Conservation (phyloP, 345 rosid species). For the Rhodomyrtus tomentosa region DNA sequence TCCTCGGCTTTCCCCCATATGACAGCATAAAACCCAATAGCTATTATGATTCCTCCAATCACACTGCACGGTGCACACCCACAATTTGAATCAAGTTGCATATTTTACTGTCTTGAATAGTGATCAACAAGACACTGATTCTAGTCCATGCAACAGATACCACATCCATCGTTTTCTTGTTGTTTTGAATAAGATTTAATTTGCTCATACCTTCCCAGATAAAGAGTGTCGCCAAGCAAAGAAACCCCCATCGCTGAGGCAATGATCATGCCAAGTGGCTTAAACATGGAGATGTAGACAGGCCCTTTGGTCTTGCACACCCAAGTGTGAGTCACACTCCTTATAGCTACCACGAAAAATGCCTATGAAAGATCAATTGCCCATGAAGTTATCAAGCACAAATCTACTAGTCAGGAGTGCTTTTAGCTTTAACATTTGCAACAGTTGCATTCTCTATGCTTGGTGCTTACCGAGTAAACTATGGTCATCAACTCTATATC, state of each 20-base stretch:
- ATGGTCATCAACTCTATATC: conserved; percentile 15
- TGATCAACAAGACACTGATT: background rate
- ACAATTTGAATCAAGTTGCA: background rate
- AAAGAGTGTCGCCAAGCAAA: conserved; percentile 2
- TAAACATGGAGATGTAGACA: background rate
- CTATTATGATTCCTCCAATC: conserved; percentile 4
- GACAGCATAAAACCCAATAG: conserved; percentile 5
- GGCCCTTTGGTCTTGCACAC: conserved; percentile 3
- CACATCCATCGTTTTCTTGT: background rate
- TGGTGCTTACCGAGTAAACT: conserved; percentile 9
- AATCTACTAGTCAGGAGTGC: background rate
- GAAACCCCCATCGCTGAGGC: conserved; percentile 1
- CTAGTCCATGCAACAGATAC: background rate
- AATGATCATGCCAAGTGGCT: conserved; percentile 4
- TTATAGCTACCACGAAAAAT: background rate
- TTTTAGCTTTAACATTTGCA: background rate
- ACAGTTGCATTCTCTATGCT: background rate
- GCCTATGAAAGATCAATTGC: background rate
- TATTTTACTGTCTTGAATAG: background rate
- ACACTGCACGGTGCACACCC: conserved; percentile 1
- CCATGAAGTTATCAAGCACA: background rate
- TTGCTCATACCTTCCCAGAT: conserved; percentile 2
- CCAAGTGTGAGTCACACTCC: background rate
- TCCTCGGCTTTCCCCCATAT: conserved; percentile 11
- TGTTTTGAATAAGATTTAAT: background rate